Conservation (phyloP, 1,139 yeast species). For the Williopsis jadinii region DNA sequence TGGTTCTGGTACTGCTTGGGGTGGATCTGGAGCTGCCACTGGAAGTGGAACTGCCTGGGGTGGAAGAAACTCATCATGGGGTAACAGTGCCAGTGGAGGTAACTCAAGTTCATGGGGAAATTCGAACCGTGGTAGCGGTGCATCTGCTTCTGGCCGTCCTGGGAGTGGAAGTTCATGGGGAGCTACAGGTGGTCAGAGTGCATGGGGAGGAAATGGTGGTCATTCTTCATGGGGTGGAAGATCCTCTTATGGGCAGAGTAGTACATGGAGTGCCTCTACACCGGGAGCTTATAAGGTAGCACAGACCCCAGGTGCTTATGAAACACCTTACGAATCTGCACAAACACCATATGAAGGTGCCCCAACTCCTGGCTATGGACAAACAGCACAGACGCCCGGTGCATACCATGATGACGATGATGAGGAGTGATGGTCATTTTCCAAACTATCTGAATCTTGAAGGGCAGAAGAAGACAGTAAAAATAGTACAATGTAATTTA, state of each 20-base stretch:
- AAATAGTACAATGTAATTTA: too few species aligned
- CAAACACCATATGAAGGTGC: constrained; percentile 23
- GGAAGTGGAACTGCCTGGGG: constrained; percentile 33
- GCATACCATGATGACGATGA: constrained; percentile 3
- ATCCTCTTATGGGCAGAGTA: constrained; percentile 8
- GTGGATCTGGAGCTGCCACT: constrained; percentile 35
- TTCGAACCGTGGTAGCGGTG: neutral
- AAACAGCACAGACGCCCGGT: constrained; percentile 15
- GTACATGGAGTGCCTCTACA: constrained; percentile 20
- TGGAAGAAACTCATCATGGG: constrained; percentile 24
- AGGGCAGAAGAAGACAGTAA: too few species aligned
- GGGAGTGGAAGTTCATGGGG: constrained; percentile 4
- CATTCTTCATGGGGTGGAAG: constrained; percentile 24
- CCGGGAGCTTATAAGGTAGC: constrained; percentile 31
- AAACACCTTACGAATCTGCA: constrained; percentile 9
- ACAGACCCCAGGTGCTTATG: constrained; percentile 16
- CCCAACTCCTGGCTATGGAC: constrained; percentile 31
- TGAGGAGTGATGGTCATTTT: too few species aligned
- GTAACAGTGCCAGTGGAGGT: constrained; percentile 40
- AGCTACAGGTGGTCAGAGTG: constrained; percentile 15
- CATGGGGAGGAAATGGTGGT: constrained; percentile 24
- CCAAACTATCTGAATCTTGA: too few species aligned
- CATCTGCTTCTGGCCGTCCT: neutral
- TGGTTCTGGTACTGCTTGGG: constrained; percentile 42
- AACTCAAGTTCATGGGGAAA: constrained; percentile 22